A percentile compares a stretch with the other conserved stretches of the same genome.
phyloP scores from a whole-genome alignment of 1,284 basidiomycete genomes.

The Apiotrichum sp. region DNA sequence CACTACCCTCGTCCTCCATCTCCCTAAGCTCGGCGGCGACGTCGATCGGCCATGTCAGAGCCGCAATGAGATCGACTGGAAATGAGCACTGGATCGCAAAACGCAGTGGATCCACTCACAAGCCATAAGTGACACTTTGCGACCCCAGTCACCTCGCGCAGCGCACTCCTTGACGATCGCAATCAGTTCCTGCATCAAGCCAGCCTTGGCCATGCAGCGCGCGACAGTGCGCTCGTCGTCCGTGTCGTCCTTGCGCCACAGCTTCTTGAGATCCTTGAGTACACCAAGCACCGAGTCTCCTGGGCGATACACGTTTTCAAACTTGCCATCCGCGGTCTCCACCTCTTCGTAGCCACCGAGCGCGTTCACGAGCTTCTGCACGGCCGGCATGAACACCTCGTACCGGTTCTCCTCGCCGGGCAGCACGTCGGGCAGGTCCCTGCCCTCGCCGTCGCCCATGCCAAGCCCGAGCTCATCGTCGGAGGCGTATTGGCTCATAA shows the following conservation, averaged over 20 bases:
- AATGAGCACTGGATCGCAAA: not conserved
- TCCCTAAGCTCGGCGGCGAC: constrained; percentile 85
- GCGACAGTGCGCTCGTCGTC: constrained; percentile 92
- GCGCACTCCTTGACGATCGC: constrained; percentile 72
- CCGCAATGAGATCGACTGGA: constrained; percentile 72
- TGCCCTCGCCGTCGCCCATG: not conserved
- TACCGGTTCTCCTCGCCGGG: constrained; percentile 24
- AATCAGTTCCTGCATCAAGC: constrained; percentile 78
- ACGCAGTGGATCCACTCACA: constrained; percentile 44
- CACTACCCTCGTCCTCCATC: constrained; percentile 66
- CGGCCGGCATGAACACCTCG: constrained; percentile 42
- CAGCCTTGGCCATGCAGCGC: constrained; percentile 76
- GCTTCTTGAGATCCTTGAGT: constrained; percentile 84
- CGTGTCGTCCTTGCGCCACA: constrained; percentile 89
- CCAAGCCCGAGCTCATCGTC: not conserved
- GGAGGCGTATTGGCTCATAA: constrained; percentile 8
- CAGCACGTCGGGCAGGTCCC: constrained; percentile 4
- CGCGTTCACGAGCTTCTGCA: constrained; percentile 41
- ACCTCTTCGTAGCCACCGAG: constrained; percentile 46
- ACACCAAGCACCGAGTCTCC: constrained; percentile 80
- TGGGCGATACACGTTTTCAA: constrained; percentile 62
- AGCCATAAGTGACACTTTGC: constrained; percentile 72
- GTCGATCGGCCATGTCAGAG: constrained; percentile 97
- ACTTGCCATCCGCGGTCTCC: constrained; percentile 51
- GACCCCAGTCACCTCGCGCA: constrained; percentile 55